These are phyloP conservation scores for Bacterosira constricta DNA, from an alignment of 108 stramenopile genomes.

Conservation along the genomic window DNA sequence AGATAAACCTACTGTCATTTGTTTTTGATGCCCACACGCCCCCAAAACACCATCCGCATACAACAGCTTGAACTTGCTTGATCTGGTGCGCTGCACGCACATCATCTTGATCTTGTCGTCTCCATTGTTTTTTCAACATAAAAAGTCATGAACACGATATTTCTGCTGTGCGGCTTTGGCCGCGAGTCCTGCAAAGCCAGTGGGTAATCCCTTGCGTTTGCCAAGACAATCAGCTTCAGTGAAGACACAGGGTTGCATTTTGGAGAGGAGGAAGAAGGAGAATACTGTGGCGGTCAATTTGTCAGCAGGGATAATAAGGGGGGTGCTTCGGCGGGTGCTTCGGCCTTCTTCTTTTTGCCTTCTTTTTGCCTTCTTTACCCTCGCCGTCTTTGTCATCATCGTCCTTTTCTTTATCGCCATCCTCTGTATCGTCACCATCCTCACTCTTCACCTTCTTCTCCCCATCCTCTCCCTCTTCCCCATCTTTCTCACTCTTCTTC, in stretches of 20 bases:
- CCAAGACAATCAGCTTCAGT: conserved; percentile 83
- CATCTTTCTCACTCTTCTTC: background rate
- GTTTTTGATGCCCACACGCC: too few relatives aligned
- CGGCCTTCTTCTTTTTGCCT: background rate
- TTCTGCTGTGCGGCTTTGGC: too few relatives aligned
- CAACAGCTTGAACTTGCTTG: too few relatives aligned
- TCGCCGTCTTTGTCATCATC: conserved; percentile 16
- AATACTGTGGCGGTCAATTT: conserved; percentile 66
- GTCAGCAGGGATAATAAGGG: conserved; percentile 53
- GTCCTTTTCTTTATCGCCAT: conserved; percentile 8
- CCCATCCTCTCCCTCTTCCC: background rate
- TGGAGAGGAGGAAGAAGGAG: conserved; percentile 67
- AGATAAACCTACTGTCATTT: too few relatives aligned
- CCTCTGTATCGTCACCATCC: background rate
- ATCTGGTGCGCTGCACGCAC: too few relatives aligned
- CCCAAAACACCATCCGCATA: too few relatives aligned
- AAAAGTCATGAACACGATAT: too few relatives aligned
- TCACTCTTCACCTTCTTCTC: background rate
- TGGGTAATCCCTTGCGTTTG: conserved; percentile 74
- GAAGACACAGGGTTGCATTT: conserved; percentile 81
- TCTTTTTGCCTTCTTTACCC: background rate
- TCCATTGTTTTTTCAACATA: too few relatives aligned
- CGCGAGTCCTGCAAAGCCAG: conserved; percentile 81
- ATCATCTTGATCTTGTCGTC: too few relatives aligned
- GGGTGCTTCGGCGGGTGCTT: conserved; percentile 4